Evolutionary conservation across 1,284 basidiomycete species (phyloP), one percentile per base, ranked within the genome.

Genomic region (Cutaneotrichosporon sp.): DNA sequence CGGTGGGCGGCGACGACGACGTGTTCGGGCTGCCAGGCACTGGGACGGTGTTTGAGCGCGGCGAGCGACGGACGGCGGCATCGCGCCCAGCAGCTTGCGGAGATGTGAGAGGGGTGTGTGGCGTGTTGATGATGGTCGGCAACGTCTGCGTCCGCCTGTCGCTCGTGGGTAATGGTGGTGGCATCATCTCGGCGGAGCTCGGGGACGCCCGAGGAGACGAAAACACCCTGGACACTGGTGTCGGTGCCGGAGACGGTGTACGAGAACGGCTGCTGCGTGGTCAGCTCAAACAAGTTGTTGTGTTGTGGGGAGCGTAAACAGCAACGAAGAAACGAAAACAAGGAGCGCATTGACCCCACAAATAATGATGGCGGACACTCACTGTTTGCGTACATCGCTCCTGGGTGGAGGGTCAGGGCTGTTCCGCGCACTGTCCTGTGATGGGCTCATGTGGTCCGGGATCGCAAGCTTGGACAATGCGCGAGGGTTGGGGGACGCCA

Each of bases 321-420:
- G 26, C 26, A 30, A 30, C 10, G 26, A 30, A 30, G 7, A 30
- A 30, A 5, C 26, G 26, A 30, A 30, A 30, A 30, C 26, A 30
- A 30, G 26, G 26, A 30, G 26, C 26, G 26, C 26, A 7, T 30
- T 30, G 26, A 30, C 26, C 26, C 10, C 26, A 5, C 26, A 30
- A 30, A 30, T 30, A 30, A 30, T 30, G 26, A 30, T 30, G 26
- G 26, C 14, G 7, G 12, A 13, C n/a, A 67, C 67, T 64, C 53
- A 71, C 70, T 58, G 55, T 43, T 54, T 52, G 12, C 70, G 66
- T 34, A 65, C 53, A 45, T 64, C 57, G 50, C 68, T 70, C 39
- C 66, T 59, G 18, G 69, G 69, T 37, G 71, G 71, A n/a, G 66
- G 69, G 54, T 71, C 67, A 3, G 71, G 71, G 39, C 47, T 49